Evolutionary conservation across 352 stramenopile genomes (phyloP), one percentile per base, ranked within the genome.

Genomic region (Albugo candida): DNA sequence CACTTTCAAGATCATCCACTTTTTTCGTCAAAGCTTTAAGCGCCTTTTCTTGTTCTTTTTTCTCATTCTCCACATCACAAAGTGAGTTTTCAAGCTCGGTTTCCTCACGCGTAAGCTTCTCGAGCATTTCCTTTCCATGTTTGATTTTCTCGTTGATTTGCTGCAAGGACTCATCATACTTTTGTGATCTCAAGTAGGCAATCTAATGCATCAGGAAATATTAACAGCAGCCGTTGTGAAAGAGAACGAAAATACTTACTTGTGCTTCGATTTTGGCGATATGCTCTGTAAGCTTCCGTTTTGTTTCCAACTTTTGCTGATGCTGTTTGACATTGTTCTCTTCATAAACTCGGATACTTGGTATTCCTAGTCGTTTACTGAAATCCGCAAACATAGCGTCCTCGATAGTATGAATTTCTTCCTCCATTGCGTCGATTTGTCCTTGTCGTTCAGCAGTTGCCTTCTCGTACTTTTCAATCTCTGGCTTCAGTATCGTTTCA

Each of bases 281-380:
- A 38, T 92, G 75, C 40, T 82, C 69, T 2, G 69, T 64, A 34
- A 88, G 76, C 52, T 74, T 78, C n/a, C 71, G 76, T 17, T 70
- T 65, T 47, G 66, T 83, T 6, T 83, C 68, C 38, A 75, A 60
- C 16, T 67, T 58, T 24, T 81, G 64, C 20, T 82, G 61, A 35
- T 84, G 73, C 2, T 73, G 71, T 56, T 95, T 92, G 1, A 94
- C 58, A 12, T 96, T 85, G n/a, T 81, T 92, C 49, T 95, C 83
- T 64, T 97, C 89, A 55, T 97, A 97, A 5, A 85, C 62, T 18
- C 79, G 76, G 41, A 93, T 87, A 47, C 70, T 93, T 17, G 67
- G 52, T 13, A 93, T 65, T 12, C 79, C 78, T 44, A 92, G 64
- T 36, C 64, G 48, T 38, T 77, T 57, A 36, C 79, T 91, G 52